These are phyloP conservation scores for Sporothrix pallida DNA, from an alignment of 2,329 filamentous ascomycete species.

Conservation along the genomic window DNA sequence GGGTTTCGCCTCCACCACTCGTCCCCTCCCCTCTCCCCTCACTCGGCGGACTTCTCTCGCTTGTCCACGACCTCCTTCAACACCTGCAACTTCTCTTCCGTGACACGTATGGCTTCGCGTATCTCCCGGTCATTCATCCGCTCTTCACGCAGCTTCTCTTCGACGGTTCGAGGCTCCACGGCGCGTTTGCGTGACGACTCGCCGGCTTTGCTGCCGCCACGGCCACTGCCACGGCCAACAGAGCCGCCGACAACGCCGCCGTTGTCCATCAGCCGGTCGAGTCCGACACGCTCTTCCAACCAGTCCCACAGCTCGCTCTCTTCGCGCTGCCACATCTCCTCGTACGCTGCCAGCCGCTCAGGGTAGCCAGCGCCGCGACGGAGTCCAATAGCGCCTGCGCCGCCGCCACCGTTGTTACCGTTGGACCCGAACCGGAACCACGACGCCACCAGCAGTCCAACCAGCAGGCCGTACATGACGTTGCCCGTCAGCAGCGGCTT, in stretches of 20 bases:
- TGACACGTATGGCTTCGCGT: constrained; percentile 80
- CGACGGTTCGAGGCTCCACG: constrained; percentile 61
- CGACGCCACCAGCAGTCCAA: constrained; percentile 73
- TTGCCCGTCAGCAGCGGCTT: constrained; percentile 76
- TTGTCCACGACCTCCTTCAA: constrained; percentile 75
- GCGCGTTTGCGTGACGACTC: constrained; percentile 50
- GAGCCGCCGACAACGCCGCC: constrained; percentile 38
- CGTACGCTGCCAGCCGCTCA: constrained; percentile 80
- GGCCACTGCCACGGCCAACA: constrained; percentile 19
- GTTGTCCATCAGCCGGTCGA: constrained; percentile 63
- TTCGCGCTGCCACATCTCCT: constrained; percentile 88
- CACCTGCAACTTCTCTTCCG: constrained; percentile 80
- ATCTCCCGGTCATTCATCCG: constrained; percentile 75
- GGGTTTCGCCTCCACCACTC: not conserved
- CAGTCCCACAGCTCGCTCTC: constrained; percentile 92
- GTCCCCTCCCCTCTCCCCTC: constrained; percentile 38
- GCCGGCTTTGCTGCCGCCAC: constrained; percentile 34
- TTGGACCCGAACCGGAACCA: constrained; percentile 71
- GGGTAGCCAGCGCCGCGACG: constrained; percentile 53
- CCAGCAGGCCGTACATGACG: constrained; percentile 75
- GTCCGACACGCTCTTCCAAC: constrained; percentile 83
- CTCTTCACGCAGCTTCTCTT: constrained; percentile 64
- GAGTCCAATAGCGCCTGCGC: constrained; percentile 41
- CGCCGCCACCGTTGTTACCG: constrained; percentile 47
- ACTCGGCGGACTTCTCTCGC: constrained; percentile 41